Evolutionary conservation across 768 basidiomycete genomes (phyloP), one percentile per base, ranked within the genome.

Genomic region (Amanita rimosa): DNA sequence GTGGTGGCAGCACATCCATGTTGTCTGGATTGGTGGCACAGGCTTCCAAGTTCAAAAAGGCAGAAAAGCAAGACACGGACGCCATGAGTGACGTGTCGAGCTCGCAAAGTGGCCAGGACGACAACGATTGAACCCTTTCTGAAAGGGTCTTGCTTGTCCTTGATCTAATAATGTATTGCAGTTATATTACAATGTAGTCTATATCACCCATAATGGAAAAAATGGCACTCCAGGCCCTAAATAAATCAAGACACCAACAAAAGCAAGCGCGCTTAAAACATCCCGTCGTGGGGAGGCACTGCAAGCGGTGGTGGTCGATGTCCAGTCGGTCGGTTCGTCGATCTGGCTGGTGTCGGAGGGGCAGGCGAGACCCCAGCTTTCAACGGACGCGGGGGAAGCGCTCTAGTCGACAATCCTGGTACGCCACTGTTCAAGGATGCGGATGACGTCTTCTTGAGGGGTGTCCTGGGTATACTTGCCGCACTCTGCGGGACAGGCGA

Each of bases 61-160:
- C 22, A 6, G 50, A 55, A 9, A 59, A 62, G 21, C 38, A n/a
- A 6, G 67, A 66, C 19, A 67, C 68, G 0, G 71, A 69, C 37
- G 65, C 57, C 19, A 74, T 49, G 37, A 61, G 75, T 51, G 78
- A 78, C 60, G 75, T 75, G 4, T 74, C 74, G 24, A 81, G 79
- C 56, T 81, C 78, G 4, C 66, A 73, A 38, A 71, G 66, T 9
- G 74, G 54, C 43, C 63, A 62, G 39, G 56, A 57, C 10, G 56
- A 57, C 0, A 41, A 45, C 17, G 50, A 44, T 5, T 37, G 57
- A 57, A n/a, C n/a, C n/a, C n/a, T n/a, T n/a, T n/a, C n/a, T n/a
- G n/a, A n/a, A 24, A 5, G 39, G 16, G 47, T 33, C 7, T 13
- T 48, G 2, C 24, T 19, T 29, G 13, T 31, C 13, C 8, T 31